Evolutionary conservation across 179 eudicot genomes (phyloP), one percentile per base, ranked within the genome.

Genomic region (Amaranthus tricolor): DNA sequence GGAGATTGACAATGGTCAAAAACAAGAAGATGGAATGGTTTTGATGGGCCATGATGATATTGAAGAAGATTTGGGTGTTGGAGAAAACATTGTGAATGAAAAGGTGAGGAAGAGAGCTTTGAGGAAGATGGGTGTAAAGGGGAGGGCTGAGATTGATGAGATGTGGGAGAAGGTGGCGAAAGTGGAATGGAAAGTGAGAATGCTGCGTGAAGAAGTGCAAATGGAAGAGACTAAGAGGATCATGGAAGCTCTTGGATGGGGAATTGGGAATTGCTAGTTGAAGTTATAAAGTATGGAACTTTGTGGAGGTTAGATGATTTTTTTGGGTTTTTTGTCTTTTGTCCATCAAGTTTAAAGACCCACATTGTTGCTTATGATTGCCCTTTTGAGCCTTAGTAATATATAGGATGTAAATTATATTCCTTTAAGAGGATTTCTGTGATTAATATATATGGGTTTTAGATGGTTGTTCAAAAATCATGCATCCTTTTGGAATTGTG

Each of bases 141-240:
- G 60, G 8, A 69, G 72, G 61, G 49, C 60, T 2, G 61, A 69
- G 57, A 12, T 69, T 16, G 11, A 9, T 13, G 72, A 54, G 13
- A 69, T 69, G 72, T 69, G 72, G 72, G 72, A 54, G 2, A 69
- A 69, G 61, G 72, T 69, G 12, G 72, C 58, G 0, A 13, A 52
- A 60, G 58, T 11, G 49, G 21, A 53, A 9, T 7, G 5, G 13
- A 47, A 53, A 49, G 59, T 55, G 13, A 45, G 43, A 11, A 24
- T 19, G 3, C 3, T 69, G 72, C 72, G 60, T 7, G 15, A 12
- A 8, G 61, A 69, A 12, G 61, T 8, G 3, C 9, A 20, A 6
- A 24, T 52, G 61, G 72, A 53, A 49, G 72, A 69, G 49, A 69
- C 16, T 16, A 13, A 21, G 47, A 69, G 61, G 50, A 69, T 69